phyloP scores from a whole-genome alignment of 2,329 filamentous ascomycete genomes.

The Phaeosphaeria sp. region DNA sequence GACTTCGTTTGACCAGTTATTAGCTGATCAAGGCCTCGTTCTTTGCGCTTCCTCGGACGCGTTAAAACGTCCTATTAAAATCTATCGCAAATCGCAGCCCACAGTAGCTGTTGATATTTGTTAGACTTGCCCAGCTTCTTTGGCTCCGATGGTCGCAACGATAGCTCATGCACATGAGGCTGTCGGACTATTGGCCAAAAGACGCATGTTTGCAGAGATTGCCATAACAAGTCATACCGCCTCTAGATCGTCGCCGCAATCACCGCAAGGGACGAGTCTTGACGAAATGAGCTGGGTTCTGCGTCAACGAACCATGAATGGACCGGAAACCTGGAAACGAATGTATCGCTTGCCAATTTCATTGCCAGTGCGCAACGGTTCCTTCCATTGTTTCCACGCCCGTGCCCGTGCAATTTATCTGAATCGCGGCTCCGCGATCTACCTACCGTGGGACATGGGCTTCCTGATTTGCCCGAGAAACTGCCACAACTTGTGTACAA shows the following conservation, averaged over 20 bases:
- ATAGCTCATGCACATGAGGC: neutral
- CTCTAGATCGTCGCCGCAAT: neutral
- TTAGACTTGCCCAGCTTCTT: neutral
- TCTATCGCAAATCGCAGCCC: conserved; percentile 39
- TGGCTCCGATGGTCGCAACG: neutral
- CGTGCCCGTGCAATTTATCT: conserved; percentile 13
- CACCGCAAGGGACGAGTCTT: neutral
- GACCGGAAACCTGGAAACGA: conserved; percentile 9
- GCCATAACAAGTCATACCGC: neutral
- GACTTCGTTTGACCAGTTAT: conserved; percentile 39
- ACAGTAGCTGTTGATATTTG: neutral
- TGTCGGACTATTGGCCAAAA: neutral
- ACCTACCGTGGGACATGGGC: neutral
- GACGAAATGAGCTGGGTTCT: neutral
- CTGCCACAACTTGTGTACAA: no score
- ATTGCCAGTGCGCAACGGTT: conserved; percentile 4
- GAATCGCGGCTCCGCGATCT: conserved; percentile 11
- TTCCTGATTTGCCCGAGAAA: no score
- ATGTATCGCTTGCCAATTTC: conserved; percentile 1
- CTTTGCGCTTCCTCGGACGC: conserved; percentile 37
- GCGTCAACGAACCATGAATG: neutral
- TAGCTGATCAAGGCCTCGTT: conserved; percentile 33
- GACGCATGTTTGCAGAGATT: neutral
- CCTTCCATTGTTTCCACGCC: conserved; percentile 11
- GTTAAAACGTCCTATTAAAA: conserved; percentile 41